phyloP scores from a whole-genome alignment of 352 stramenopile species.

The Phytophthora pluvialis region DNA sequence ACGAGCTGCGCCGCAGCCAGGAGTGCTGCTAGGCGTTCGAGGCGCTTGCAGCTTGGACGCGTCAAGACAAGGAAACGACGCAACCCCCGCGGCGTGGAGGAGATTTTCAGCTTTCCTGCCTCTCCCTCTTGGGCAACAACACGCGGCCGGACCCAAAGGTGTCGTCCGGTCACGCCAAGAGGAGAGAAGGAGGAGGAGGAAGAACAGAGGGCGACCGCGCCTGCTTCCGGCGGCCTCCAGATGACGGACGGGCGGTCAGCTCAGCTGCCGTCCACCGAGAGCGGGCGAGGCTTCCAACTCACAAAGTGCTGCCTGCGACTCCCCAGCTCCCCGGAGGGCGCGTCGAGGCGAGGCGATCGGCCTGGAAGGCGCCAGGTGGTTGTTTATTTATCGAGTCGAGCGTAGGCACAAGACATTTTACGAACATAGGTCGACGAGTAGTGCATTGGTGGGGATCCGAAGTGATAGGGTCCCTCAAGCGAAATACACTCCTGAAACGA shows the following conservation, averaged over 20 bases:
- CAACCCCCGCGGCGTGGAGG: conserved; percentile 11
- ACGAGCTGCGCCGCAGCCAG: conserved; percentile 62
- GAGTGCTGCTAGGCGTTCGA: conserved; percentile 60
- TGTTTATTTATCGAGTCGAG: conserved; percentile 55
- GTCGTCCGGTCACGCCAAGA: conserved; percentile 26
- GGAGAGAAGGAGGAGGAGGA: conserved; percentile 14
- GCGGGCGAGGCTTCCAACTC: conserved; percentile 13
- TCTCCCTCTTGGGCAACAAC: conserved; percentile 2
- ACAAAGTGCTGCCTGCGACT: conserved; percentile 1
- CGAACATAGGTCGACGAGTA: conserved; percentile 24
- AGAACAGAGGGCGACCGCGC: background rate
- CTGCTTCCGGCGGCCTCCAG: background rate
- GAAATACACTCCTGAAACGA: conserved; percentile 42
- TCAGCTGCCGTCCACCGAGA: conserved; percentile 4
- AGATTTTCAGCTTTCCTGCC: background rate
- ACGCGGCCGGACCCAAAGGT: conserved; percentile 1
- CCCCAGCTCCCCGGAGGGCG: background rate
- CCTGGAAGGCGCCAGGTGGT: conserved; percentile 24
- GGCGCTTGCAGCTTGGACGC: conserved; percentile 1
- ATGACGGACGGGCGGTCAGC: conserved; percentile 12
- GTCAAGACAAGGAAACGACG: conserved; percentile 8
- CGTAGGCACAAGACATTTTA: conserved; percentile 27
- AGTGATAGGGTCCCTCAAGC: conserved; percentile 40
- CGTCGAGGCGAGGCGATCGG: conserved; percentile 1
- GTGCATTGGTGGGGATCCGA: conserved; percentile 35